Evolutionary conservation across 768 basidiomycete species (phyloP).

Genomic region (Jaapia argillacea): DNA sequence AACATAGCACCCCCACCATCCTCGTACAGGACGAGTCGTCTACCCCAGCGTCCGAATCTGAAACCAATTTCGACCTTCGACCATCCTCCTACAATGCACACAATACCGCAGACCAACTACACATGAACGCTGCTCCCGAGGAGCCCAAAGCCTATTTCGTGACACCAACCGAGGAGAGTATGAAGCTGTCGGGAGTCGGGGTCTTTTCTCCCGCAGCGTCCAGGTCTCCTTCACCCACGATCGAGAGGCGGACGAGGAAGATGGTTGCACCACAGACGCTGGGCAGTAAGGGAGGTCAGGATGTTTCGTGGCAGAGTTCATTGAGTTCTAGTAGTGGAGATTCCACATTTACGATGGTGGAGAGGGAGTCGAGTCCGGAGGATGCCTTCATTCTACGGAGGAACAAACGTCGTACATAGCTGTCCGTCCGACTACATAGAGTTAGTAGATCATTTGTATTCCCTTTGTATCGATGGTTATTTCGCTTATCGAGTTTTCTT

Average conservation of each 20-base stretch:
- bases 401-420: conserved; percentile 9
- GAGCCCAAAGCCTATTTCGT: conserved; percentile 26
- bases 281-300: not conserved
- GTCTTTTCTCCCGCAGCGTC: conserved; percentile 67
- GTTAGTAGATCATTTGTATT: no score
- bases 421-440: conserved; percentile 3
- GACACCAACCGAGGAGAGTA: conserved; percentile 36
- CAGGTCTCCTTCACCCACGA: conserved; percentile 53
- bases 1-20: not conserved
- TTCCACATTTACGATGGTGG: conserved; percentile 15
- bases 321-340: conserved; percentile 13
- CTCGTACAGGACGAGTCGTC: not conserved
- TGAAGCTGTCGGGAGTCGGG: conserved; percentile 58
- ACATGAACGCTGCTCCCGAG: not conserved
- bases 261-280: not conserved
- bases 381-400: conserved; percentile 13
- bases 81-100: not conserved
- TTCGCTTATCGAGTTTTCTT: no score
- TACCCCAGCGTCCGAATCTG: not conserved
- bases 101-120: not conserved
- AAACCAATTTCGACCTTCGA: not conserved
- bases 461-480: no score
- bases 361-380: conserved; percentile 15
- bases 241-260: conserved; percentile 12
- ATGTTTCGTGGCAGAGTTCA: conserved; percentile 6